These are phyloP conservation scores for Buddleja alternifolia DNA, from an alignment of 257 asterid genomes.

Conservation along the genomic window DNA sequence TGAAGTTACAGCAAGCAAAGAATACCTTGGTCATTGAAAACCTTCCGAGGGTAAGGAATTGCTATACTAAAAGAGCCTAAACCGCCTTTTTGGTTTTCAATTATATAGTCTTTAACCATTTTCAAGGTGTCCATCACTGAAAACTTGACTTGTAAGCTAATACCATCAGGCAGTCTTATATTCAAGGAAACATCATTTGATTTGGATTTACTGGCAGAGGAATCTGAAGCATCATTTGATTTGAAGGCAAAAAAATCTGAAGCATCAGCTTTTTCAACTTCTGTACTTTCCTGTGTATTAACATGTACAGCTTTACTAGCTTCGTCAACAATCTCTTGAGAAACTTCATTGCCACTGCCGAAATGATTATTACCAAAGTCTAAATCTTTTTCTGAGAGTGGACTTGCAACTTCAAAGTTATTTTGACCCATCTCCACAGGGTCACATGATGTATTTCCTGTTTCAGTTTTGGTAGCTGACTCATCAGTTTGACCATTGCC, in stretches of 20 bases:
- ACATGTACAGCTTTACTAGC: constrained; percentile 35
- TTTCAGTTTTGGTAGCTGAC: constrained; percentile 36
- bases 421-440: constrained; percentile 39
- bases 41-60: constrained; percentile 95
- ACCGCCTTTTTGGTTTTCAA: constrained; percentile 53
- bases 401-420: constrained; percentile 32
- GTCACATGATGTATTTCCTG: constrained; percentile 34
- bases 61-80: constrained; percentile 74
- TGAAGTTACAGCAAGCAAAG: constrained; percentile 23
- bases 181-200: constrained; percentile 73
- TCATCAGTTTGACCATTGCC: constrained; percentile 36
- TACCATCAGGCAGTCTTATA: constrained; percentile 73
- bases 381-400: constrained; percentile 33
- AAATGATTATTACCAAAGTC: constrained; percentile 29
- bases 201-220: constrained; percentile 46
- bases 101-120: constrained; percentile 69
- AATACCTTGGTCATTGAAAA: constrained; percentile 78
- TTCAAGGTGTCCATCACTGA: constrained; percentile 59
- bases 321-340: constrained; percentile 38
- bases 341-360: constrained; percentile 37
- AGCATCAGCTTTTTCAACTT: constrained; percentile 49
- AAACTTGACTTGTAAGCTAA: constrained; percentile 70
- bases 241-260: constrained; percentile 38
- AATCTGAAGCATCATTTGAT: constrained; percentile 42
- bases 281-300: constrained; percentile 31